Evolutionary conservation across 768 basidiomycete species (phyloP), one percentile per base, ranked within the genome.

Genomic region (Suillus occidentalis): DNA sequence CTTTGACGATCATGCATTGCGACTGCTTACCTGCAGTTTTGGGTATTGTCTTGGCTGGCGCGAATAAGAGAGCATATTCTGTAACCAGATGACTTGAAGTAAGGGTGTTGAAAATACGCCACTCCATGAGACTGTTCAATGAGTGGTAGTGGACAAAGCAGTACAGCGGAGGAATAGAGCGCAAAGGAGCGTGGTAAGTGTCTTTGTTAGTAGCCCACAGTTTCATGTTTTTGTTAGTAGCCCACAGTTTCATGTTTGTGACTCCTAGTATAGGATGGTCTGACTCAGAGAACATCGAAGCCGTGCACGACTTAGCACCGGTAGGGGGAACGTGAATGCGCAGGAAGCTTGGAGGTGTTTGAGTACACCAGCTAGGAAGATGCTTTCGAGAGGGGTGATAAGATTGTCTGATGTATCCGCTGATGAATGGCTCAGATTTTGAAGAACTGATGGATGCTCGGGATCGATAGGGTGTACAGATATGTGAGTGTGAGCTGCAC

Each of bases 291-390:
- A 28, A 28, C 28, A 28, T 28, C 28, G 28, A 28, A 28, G 28
- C 28, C 28, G 28, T 28, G 28, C 28, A 28, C 28, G 28, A 28
- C n/a, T n/a, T n/a, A n/a, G n/a, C n/a, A n/a, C n/a, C n/a, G n/a
- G 69, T 1, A 83, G 83, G 6, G 91, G 89, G 0, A 89, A 75
- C 0, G 84, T 86, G 65, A 92, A 77, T 6, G 85, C 84, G 20
- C 83, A 76, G 50, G 89, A 67, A 4, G 85, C 82, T 2, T 85
- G 85, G 10, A 92, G 80, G 70, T 89, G 83, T 8, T 71, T 67
- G 63, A 92, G 80, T 8, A 92, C 70, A 20, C 85, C 84, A 4
- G 87, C 80, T 6, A 91, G 80, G 79, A 91, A 91, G n/a, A 80
- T 80, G 1, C 83, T 77, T 72, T 91, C 88, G 49, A 78, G 70